Conservation (phyloP, 2,329 filamentous ascomycete species). For the Emergomyces pasteurianus region DNA sequence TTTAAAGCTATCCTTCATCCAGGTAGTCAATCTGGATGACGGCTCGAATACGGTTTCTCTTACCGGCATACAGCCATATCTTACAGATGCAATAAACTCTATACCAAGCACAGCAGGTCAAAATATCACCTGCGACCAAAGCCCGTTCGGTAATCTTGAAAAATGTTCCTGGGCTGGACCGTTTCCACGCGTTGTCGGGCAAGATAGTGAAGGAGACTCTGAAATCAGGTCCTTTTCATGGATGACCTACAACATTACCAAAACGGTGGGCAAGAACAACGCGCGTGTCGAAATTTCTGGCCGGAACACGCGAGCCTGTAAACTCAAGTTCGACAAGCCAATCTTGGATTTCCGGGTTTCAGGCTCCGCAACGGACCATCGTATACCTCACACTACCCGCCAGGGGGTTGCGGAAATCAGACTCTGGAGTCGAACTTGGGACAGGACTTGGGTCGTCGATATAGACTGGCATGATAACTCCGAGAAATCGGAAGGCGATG, state of each 20-base stretch:
- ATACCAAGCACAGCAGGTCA: constrained; percentile 61
- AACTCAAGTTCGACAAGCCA: constrained; percentile 57
- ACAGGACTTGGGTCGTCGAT: constrained; percentile 62
- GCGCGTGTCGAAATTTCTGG: constrained; percentile 58
- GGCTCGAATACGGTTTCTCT: constrained; percentile 59
- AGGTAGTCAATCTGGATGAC: constrained; percentile 64
- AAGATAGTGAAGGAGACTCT: constrained; percentile 27
- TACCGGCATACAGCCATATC: constrained; percentile 54
- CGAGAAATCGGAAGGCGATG: background rate
- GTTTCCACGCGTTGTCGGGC: constrained; percentile 49
- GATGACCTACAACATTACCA: constrained; percentile 53
- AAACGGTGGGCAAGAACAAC: constrained; percentile 28
- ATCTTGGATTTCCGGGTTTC: constrained; percentile 53
- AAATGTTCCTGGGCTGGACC: constrained; percentile 64
- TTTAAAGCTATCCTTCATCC: constrained; percentile 79
- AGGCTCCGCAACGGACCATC: constrained; percentile 45
- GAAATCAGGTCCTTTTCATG: constrained; percentile 43
- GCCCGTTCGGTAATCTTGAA: constrained; percentile 29
- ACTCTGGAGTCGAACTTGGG: constrained; percentile 75
- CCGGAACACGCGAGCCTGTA: constrained; percentile 66
- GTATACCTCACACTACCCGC: constrained; percentile 53
- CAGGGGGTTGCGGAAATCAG: constrained; percentile 56
- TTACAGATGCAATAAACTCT: constrained; percentile 53
- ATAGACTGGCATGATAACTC: constrained; percentile 47
- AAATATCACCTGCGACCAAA: constrained; percentile 40